Evolutionary conservation across 2,329 filamentous ascomycete species (phyloP).

Genomic region (Alternaria incomplexa): DNA sequence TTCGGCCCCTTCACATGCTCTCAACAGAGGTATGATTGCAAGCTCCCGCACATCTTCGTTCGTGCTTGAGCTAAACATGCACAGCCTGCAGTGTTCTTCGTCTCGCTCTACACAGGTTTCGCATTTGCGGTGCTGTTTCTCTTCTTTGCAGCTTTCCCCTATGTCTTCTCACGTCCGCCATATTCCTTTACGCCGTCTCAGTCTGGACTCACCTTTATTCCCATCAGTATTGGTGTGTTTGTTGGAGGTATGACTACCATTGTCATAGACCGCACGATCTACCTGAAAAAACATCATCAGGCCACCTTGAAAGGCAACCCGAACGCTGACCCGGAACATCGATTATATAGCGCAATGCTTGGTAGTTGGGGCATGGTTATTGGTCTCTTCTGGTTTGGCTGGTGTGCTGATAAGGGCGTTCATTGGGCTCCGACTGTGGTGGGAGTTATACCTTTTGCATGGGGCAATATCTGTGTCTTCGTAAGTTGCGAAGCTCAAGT

Average conservation of each 20-base stretch:
- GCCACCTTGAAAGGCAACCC: constrained; percentile 31
- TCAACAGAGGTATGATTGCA: constrained; percentile 33
- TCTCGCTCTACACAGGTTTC: constrained; percentile 46
- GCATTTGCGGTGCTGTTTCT: constrained; percentile 45
- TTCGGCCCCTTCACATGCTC: constrained; percentile 59
- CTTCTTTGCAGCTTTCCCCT: constrained; percentile 45
- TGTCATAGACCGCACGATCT: constrained; percentile 45
- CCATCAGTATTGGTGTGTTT: constrained; percentile 40
- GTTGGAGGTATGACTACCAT: constrained; percentile 39
- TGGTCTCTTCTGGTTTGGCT: constrained; percentile 67
- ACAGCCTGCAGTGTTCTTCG: constrained; percentile 43
- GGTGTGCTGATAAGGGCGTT: constrained; percentile 56
- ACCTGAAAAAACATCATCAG: constrained; percentile 40
- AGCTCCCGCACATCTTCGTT: background rate
- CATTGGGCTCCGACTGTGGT: constrained; percentile 58
- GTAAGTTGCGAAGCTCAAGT: constrained; percentile 48
- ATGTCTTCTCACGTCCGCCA: constrained; percentile 37
- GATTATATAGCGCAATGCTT: constrained; percentile 65
- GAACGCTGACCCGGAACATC: constrained; percentile 60
- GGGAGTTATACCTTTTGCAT: constrained; percentile 63
- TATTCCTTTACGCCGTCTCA: constrained; percentile 40
- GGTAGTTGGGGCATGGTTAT: constrained; percentile 61
- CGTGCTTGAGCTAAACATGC: background rate
- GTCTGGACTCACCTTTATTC: constrained; percentile 42
- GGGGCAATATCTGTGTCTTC: constrained; percentile 67